Evolutionary conservation across 192 early-diverging fungal genomes (phyloP), one percentile per base, ranked within the genome.

Genomic region (Coemansia javaensis): DNA sequence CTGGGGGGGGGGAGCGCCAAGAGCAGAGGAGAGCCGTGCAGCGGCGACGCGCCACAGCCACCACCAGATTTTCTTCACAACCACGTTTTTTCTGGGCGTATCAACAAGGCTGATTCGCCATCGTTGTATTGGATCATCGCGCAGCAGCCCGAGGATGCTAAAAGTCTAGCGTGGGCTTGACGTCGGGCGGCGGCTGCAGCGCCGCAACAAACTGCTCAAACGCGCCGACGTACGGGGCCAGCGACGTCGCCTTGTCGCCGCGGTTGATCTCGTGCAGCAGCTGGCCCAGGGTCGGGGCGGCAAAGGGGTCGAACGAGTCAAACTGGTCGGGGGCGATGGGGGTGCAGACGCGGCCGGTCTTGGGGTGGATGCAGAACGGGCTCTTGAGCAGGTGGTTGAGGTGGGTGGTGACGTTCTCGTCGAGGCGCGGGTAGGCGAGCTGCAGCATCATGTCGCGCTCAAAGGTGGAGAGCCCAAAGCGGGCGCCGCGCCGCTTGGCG

Each of bases 351-450:
- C 85, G 77, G 82, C 93, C 88, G 9, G 93, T 94, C 61, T 88
- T 90, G 16, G 95, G 95, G 54, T 98, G 95, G 17, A 95, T 85
- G 71, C 93, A 98, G 63, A 98, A 97, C 7, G 95, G 95, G 55
- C 85, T 84, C 63, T 98, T 98, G 21, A 98, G 80, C 79, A 98
- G 89, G 77, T 98, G 95, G 63, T 87, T 90, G 8, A 94, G 80
- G 27, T 87, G 82, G 13, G 82, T 88, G 1, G 90, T 84, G 18
- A 98, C 95, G 42, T 95, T 91, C 23, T 85, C 83, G 67, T 98
- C 93, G 30, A 98, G 79, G 23, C 95, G 83, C 17, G 95, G 95
- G 41, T 98, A 98, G 3, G 80, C 80, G 50, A 87, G 90, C 66
- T 93, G 93, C 50, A 98, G 85, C 46, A 88, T 78, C 48, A 93